A percentile compares a stretch with the other conserved stretches of the same genome.
These are phyloP conservation scores for Termitomyces sp. DNA, from an alignment of 768 basidiomycete species.

Conservation along the genomic window DNA sequence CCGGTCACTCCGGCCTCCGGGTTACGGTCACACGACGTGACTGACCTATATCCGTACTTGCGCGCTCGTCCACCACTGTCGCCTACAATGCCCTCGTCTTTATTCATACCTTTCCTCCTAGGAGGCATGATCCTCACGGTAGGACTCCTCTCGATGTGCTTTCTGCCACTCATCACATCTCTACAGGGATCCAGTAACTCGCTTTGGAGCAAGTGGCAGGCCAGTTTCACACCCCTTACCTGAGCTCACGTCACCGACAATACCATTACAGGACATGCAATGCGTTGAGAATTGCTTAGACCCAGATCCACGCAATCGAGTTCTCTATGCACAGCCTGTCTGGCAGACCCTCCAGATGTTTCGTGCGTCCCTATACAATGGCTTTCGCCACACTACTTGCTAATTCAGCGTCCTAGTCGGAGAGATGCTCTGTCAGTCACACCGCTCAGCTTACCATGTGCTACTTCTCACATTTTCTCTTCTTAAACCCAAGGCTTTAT, in stretches of 20 bases:
- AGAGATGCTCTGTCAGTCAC: constrained; percentile 84
- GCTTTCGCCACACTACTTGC: constrained; percentile 15
- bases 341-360: constrained; percentile 93
- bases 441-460: constrained; percentile 20
- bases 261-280: constrained; percentile 77
- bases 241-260: constrained; percentile 2
- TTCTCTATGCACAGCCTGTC: constrained; percentile 92
- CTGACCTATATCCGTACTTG: neutral
- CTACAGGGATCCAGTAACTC: constrained; percentile 73
- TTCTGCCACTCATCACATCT: constrained; percentile 1
- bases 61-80: neutral
- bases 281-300: constrained; percentile 90
- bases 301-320: constrained; percentile 50
- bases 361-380: constrained; percentile 41
- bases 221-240: constrained; percentile 17
- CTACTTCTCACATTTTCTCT: constrained; percentile 17
- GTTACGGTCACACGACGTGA: neutral
- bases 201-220: constrained; percentile 83
- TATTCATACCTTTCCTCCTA: constrained; percentile 76
- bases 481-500: constrained; percentile 61
- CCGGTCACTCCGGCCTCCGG: constrained; percentile 11
- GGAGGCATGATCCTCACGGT: constrained; percentile 92
- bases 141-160: constrained; percentile 11
- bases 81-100: constrained; percentile 55
- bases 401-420: constrained; percentile 56